These are phyloP conservation scores for Candida koratica DNA, from an alignment of 805 yeast species.

Conservation along the genomic window DNA sequence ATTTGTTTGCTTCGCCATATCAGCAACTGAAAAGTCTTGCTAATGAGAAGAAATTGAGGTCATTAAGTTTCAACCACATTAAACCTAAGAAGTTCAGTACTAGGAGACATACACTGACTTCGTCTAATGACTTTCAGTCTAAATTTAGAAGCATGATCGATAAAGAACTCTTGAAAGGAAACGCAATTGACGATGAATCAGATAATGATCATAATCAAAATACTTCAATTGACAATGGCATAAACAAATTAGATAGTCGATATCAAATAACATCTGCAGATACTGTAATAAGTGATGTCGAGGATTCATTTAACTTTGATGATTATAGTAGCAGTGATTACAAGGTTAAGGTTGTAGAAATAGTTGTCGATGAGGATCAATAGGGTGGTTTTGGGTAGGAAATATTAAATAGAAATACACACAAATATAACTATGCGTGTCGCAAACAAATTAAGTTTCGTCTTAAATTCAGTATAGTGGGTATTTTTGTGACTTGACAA, in stretches of 20 bases:
- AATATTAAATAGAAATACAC: not conserved
- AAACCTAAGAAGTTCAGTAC: conserved; percentile 13
- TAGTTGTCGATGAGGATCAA: conserved; percentile 29
- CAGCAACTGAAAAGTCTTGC: conserved; percentile 49
- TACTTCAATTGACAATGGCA: conserved; percentile 4
- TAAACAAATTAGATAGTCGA: conserved; percentile 10
- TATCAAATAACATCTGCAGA: conserved; percentile 13
- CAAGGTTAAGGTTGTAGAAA: conserved; percentile 41
- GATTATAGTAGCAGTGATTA: conserved; percentile 19
- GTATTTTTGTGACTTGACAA: conserved; percentile 3
- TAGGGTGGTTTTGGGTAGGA: not conserved
- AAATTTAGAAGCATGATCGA: conserved; percentile 4
- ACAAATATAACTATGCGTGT: conserved; percentile 1
- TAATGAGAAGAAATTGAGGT: conserved; percentile 29
- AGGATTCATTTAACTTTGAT: conserved; percentile 11
- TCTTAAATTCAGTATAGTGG: conserved; percentile 1
- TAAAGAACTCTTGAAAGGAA: conserved; percentile 12
- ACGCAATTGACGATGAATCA: conserved; percentile 19
- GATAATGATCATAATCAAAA: not conserved
- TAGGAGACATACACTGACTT: conserved; percentile 12
- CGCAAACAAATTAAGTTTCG: not conserved
- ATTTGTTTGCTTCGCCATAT: conserved; percentile 66
- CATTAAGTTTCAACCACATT: conserved; percentile 17
- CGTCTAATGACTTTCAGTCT: conserved; percentile 10
- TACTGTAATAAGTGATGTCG: conserved; percentile 12